Conservation (phyloP, 2,329 filamentous ascomycete species). For the Massarina eburnea region DNA sequence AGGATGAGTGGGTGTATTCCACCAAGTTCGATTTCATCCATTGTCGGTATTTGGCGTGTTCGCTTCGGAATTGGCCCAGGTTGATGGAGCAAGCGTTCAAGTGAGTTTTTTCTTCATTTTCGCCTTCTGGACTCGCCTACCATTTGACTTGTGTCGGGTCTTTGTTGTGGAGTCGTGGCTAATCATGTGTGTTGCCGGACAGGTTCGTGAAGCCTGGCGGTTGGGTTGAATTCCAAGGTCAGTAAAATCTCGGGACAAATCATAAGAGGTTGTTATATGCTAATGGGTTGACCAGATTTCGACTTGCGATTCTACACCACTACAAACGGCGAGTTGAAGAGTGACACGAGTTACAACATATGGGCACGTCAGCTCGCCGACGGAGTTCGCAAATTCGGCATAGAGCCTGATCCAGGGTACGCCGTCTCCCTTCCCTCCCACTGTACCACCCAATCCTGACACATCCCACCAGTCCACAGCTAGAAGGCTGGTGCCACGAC, state of each 20-base stretch:
- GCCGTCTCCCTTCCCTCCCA: neutral
- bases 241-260: too few relatives aligned
- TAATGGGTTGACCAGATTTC: too few relatives aligned
- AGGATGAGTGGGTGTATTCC: conserved; percentile 35
- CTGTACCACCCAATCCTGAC: neutral
- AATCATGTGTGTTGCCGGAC: neutral
- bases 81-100: conserved; percentile 24
- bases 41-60: conserved; percentile 23
- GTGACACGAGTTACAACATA: conserved; percentile 12
- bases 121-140: too few relatives aligned
- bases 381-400: conserved; percentile 43
- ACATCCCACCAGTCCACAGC: conserved; percentile 14
- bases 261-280: too few relatives aligned
- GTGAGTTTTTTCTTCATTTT: conserved; percentile 22
- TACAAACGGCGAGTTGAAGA: conserved; percentile 15
- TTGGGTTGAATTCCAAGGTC: conserved; percentile 30
- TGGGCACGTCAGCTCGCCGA: conserved; percentile 34
- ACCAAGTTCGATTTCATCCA: conserved; percentile 30
- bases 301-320: conserved; percentile 25
- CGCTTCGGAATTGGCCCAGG: conserved; percentile 24
- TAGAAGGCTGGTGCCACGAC: conserved; percentile 25
- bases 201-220: conserved; percentile 41
- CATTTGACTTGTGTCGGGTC: neutral
- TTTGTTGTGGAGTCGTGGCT: neutral
- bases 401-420: conserved; percentile 44